Conservation (phyloP, 106 monocot species). For the Acorus calamus region DNA sequence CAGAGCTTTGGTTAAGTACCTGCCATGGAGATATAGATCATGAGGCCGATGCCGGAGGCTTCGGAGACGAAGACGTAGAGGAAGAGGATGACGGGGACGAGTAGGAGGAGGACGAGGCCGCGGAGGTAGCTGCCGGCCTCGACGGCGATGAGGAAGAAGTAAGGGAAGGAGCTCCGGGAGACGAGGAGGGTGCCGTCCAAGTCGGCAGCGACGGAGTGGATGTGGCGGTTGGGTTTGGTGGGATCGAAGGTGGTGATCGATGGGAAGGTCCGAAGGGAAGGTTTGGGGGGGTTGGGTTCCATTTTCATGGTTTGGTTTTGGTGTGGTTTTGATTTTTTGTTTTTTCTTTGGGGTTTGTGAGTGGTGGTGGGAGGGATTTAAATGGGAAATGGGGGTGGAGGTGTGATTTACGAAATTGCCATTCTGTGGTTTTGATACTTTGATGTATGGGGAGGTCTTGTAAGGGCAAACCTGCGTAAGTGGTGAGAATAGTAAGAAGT, state of each 20-base stretch:
- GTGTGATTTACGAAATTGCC: no score
- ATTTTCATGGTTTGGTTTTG: no score
- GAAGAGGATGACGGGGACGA: constrained; percentile 40
- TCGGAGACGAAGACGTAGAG: constrained; percentile 54
- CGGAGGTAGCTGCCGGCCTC: constrained; percentile 76
- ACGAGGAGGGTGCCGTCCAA: constrained; percentile 82
- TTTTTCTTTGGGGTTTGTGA: no score
- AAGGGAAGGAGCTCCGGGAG: constrained; percentile 71
- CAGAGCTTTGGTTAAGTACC: no score
- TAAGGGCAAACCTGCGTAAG: no score
- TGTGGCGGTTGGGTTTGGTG: constrained; percentile 13
- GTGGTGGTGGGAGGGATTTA: no score
- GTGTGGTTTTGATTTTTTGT: no score
- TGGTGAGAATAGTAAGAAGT: no score
- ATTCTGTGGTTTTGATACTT: no score
- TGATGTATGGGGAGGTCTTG: no score
- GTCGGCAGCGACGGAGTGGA: constrained; percentile 54
- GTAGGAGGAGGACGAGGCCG: constrained; percentile 51
- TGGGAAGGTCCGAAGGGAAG: constrained; percentile 15
- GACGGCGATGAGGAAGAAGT: constrained; percentile 79
- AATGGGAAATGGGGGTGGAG: no score
- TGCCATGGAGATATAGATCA: constrained; percentile 49
- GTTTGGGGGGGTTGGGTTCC: no score
- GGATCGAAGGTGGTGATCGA: constrained; percentile 24
- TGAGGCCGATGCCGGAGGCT: constrained; percentile 43